phyloP scores from a whole-genome alignment of 148 eudicot genomes.

The Cornus suecica region DNA sequence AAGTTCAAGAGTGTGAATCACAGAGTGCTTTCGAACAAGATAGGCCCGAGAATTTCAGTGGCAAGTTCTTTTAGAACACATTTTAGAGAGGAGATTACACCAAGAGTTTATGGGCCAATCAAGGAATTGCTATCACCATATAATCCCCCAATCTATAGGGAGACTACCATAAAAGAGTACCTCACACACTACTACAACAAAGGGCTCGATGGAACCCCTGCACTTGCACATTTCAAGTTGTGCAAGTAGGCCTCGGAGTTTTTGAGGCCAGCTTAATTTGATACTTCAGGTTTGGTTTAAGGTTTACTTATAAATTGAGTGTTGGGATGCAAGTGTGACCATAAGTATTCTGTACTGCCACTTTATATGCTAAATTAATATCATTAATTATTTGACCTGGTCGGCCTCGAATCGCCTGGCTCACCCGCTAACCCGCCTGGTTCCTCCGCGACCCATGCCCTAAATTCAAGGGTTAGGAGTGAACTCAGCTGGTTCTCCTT shows the following conservation, averaged over 20 bases:
- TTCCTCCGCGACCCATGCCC: too few species aligned
- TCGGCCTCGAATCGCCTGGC: too few species aligned
- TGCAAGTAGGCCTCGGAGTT: background rate
- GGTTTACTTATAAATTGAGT: background rate
- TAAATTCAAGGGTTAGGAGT: too few species aligned
- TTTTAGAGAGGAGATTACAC: background rate
- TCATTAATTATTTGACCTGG: too few species aligned
- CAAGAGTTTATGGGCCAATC: constrained; percentile 18
- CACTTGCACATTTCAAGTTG: constrained; percentile 22
- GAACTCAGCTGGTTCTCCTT: too few species aligned
- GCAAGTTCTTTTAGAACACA: constrained; percentile 14
- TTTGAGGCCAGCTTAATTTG: background rate
- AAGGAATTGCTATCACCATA: constrained; percentile 35
- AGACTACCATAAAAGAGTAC: constrained; percentile 24
- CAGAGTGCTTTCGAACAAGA: constrained; percentile 8
- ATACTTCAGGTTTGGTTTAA: background rate
- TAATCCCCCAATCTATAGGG: constrained; percentile 35
- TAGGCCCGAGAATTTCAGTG: constrained; percentile 14
- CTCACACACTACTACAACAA: constrained; percentile 14
- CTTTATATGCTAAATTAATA: too few species aligned
- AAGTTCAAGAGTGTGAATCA: constrained; percentile 16
- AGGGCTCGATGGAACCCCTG: constrained; percentile 38
- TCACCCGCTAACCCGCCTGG: too few species aligned
- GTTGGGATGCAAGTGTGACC: background rate
- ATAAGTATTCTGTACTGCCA: too few species aligned